Conservation (phyloP, 345 rosid species). For the Limnanthes douglasii region DNA sequence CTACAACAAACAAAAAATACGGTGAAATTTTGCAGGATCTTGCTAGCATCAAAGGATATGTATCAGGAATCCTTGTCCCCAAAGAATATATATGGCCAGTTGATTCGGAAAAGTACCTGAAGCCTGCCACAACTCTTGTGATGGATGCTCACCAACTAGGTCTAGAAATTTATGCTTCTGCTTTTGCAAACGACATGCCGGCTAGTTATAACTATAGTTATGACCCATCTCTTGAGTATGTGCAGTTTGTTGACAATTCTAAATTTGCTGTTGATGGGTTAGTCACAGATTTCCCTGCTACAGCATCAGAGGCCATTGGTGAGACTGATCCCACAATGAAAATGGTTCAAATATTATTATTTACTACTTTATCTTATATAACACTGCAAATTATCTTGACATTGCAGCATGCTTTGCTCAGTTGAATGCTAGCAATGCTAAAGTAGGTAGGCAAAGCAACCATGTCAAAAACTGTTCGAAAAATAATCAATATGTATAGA, state of each 20-base stretch:
- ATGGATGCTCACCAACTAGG: conserved; percentile 59
- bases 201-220: conserved; percentile 31
- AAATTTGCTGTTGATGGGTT: conserved; percentile 53
- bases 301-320: conserved; percentile 43
- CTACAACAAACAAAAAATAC: conserved; percentile 32
- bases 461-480: no score
- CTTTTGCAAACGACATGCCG: conserved; percentile 38
- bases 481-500: neutral
- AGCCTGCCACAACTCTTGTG: conserved; percentile 31
- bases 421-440: conserved; percentile 8
- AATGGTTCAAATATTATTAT: no score
- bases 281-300: conserved; percentile 48
- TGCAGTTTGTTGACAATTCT: conserved; percentile 24
- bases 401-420: conserved; percentile 38
- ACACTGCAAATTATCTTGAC: neutral
- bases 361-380: no score
- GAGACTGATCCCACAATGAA: conserved; percentile 13
- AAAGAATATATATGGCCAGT: conserved; percentile 48
- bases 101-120: conserved; percentile 18
- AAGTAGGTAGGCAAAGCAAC: conserved; percentile 18
- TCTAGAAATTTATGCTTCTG: conserved; percentile 41
- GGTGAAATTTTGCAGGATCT: conserved; percentile 26
- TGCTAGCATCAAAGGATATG: conserved; percentile 24
- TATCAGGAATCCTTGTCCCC: conserved; percentile 47
- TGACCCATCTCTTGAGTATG: conserved; percentile 46